Evolutionary conservation across 495 filamentous ascomycete genomes (phyloP).

Genomic region (Daldinia concentrica): DNA sequence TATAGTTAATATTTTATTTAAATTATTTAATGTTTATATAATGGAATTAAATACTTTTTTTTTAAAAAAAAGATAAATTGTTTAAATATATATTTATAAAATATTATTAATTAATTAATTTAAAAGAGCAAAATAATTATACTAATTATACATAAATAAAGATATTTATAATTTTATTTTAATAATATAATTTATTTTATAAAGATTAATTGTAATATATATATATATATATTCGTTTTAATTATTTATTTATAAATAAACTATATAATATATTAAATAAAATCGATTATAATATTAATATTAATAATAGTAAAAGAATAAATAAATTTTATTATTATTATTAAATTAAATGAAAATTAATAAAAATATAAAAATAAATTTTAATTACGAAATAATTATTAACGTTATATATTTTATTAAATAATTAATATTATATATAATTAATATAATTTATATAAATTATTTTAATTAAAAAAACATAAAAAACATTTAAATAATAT

Average conservation of each 20-base stretch:
- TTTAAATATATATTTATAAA: slow-evolving; percentile 10
- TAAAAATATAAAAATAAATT: slow-evolving; percentile 1
- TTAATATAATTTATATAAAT: too few relatives aligned
- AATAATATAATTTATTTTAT: slow-evolving; percentile 8
- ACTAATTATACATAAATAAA: not conserved
- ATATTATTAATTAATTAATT: slow-evolving; percentile 15
- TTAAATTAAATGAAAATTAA: slow-evolving; percentile 10
- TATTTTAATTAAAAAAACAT: too few relatives aligned
- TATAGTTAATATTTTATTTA: not conserved
- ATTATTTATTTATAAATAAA: slow-evolving; percentile 8
- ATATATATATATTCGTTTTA: not conserved
- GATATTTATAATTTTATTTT: slow-evolving; percentile 13
- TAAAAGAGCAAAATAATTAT: not conserved
- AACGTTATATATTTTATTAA: too few relatives aligned
- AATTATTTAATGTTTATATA: not conserved
- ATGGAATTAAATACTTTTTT: not conserved
- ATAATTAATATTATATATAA: too few relatives aligned
- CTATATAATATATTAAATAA: slow-evolving; percentile 21
- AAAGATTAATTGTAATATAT: slow-evolving; percentile 3
- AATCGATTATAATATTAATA: not conserved
- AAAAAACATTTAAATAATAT: too few relatives aligned
- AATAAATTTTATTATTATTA: slow-evolving; percentile 18
- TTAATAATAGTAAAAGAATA: slow-evolving; percentile 1
- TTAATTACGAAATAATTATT: too few relatives aligned
- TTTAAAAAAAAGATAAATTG: not conserved